Evolutionary conservation across 345 rosid genomes (phyloP).

Genomic region (Eucalyptus cloeziana): DNA sequence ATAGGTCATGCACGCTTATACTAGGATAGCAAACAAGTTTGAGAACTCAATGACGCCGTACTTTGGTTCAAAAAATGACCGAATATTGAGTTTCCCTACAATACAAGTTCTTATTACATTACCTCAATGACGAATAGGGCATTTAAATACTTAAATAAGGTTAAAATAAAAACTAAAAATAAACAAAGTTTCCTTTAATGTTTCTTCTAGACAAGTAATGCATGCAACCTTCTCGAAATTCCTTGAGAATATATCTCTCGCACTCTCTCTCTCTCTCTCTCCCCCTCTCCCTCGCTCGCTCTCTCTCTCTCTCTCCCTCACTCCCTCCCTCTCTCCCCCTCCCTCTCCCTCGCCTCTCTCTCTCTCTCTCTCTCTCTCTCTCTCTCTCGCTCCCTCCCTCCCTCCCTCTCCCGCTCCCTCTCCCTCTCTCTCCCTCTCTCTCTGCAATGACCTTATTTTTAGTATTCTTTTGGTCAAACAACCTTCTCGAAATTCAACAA

Average conservation of each 20-base stretch:
- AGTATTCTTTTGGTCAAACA: neutral
- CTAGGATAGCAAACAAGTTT: no score
- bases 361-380: no score
- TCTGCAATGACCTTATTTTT: neutral
- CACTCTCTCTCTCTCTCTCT: no score
- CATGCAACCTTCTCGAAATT: neutral
- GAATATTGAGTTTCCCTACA: neutral
- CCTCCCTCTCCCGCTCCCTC: fast-evolving
- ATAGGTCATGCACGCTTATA: no score
- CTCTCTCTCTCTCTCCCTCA: neutral
- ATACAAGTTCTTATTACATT: neutral
- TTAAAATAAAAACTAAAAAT: no score
- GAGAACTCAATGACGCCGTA: neutral
- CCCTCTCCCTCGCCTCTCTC: fast-evolving
- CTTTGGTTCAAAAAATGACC: neutral
- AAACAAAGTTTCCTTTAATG: neutral
- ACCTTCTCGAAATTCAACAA: neutral
- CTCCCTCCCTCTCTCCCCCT: neutral
- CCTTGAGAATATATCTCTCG: no score
- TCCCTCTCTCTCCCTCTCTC: neutral
- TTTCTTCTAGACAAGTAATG: neutral
- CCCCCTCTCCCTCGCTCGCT: no score
- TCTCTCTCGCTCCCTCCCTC: fast-evolving
- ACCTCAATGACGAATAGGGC: neutral
- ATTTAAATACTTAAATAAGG: neutral